Base-by-base conservation (phyloP, 2,329 filamentous ascomycete genomes). In the Furcasterigmium furcatum region DNA sequence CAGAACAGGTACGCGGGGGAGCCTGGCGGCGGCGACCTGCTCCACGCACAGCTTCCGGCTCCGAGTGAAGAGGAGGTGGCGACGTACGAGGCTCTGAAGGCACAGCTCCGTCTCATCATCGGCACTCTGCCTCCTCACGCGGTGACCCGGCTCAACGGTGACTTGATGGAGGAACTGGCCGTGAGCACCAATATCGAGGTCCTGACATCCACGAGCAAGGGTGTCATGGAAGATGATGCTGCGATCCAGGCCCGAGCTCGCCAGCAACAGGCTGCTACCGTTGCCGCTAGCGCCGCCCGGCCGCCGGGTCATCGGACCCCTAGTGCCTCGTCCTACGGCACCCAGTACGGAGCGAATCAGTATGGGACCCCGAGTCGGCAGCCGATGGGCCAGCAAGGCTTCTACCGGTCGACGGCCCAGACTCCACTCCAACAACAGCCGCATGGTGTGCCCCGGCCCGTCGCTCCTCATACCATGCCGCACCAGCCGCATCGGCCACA, bases 151-250 rank as follows among this genome's bases (percentile, higher is more conserved):
- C 72, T 96, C 50, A 85, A 95, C 56, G 90, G 90, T 9, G 87
- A 95, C 60, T 87, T 91, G 62, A 69, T 95, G n/a, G 85, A 85
- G 24, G 87, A 91, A 47, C 72, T 96, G 40, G 85, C 88, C 51
- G 86, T 95, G 59, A 92, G 85, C 67, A 88, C 83, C 38, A 89
- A 83, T 60, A 78, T 96, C 18, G 70, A 89, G 48, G 73, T 95
- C 39, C 81, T 87, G 49, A 82, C 78, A 7, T 82, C 85, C 43
- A 82, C 90, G 57, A 88, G 88, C 62, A 80, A 79, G 51, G 91
- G 91, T 5, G 81, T 86, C 4, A 84, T 95, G 80, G 90, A 95
- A 55, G 88, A 92, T 55, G 90, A 95, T 54, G 86, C 90, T 52
- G 75, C 75, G 32, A 79, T 77, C 34, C 77, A 80, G 36, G 72